These are phyloP conservation scores for Rickenella mellea DNA, from an alignment of 768 basidiomycete genomes.

Conservation along the genomic window DNA sequence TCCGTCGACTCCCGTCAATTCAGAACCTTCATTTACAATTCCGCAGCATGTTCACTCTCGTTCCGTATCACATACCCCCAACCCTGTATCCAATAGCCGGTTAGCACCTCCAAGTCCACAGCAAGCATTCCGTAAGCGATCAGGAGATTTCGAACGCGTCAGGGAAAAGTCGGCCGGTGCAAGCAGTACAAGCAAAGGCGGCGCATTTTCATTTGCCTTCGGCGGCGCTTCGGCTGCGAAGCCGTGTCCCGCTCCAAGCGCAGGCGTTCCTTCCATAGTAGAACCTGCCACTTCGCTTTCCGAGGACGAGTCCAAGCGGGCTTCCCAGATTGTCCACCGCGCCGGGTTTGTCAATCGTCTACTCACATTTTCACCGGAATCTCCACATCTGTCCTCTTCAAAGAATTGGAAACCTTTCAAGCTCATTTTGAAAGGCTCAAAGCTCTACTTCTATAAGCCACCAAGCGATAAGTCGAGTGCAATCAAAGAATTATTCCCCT, in stretches of 20 bases:
- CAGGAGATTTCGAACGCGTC: not conserved
- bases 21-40: constrained; percentile 20
- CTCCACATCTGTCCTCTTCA: constrained; percentile 27
- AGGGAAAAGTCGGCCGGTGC: constrained; percentile 15
- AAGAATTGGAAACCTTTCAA: constrained; percentile 88
- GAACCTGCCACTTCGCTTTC: constrained; percentile 27
- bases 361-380: constrained; percentile 35
- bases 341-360: constrained; percentile 71
- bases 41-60: constrained; percentile 12
- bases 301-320: constrained; percentile 34
- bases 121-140: constrained; percentile 1
- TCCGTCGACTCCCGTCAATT: constrained; percentile 21
- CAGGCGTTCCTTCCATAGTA: constrained; percentile 35
- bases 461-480: constrained; percentile 56
- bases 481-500: constrained; percentile 69
- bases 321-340: constrained; percentile 73
- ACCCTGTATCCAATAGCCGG: not conserved
- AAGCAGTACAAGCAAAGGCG: constrained; percentile 8
- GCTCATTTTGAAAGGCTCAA: constrained; percentile 73
- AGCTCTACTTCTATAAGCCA: constrained; percentile 80
- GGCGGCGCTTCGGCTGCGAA: constrained; percentile 7
- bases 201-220: constrained; percentile 22
- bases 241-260: constrained; percentile 14
- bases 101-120: constrained; percentile 14
- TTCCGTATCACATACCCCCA: not conserved